Conservation (phyloP, 352 stramenopile genomes). For the Pythium dissimile region DNA sequence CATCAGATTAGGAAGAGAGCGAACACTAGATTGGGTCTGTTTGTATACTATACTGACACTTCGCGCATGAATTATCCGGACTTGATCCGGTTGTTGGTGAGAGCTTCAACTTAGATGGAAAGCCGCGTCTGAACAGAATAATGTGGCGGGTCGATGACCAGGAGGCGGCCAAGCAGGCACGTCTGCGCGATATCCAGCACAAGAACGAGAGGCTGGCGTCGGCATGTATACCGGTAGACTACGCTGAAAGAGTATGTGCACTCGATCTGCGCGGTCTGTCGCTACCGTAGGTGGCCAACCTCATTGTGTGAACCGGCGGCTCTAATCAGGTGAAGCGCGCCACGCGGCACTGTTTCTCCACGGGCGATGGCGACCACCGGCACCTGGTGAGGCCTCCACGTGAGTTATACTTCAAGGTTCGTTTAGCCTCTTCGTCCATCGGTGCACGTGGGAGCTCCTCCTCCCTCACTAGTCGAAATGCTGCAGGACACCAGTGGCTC, state of each 20-base stretch:
- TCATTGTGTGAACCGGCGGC: not conserved
- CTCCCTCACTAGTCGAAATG: no score
- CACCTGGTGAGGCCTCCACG: constrained; percentile 3
- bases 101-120: constrained; percentile 12
- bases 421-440: no score
- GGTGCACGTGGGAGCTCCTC: no score
- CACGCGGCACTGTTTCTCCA: not conserved
- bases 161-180: constrained; percentile 11
- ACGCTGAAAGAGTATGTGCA: constrained; percentile 19
- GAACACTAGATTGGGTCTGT: not conserved
- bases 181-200: constrained; percentile 2
- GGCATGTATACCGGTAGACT: constrained; percentile 14
- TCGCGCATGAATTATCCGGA: no score
- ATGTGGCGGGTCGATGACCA: constrained; percentile 25
- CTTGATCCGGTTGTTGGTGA: not conserved
- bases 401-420: constrained; percentile 21
- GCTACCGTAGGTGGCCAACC: no score
- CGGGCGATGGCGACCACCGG: not conserved
- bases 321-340: constrained; percentile 3
- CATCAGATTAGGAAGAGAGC: not conserved
- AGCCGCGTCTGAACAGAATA: not conserved
- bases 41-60: constrained; percentile 15
- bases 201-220: constrained; percentile 13
- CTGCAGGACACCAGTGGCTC: not conserved
- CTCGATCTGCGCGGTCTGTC: no score